A percentile compares a stretch with the other conserved stretches of the same genome.
Conservation (phyloP, 2,329 filamentous ascomycete species). For the Fusarium pseudocircinatum region DNA sequence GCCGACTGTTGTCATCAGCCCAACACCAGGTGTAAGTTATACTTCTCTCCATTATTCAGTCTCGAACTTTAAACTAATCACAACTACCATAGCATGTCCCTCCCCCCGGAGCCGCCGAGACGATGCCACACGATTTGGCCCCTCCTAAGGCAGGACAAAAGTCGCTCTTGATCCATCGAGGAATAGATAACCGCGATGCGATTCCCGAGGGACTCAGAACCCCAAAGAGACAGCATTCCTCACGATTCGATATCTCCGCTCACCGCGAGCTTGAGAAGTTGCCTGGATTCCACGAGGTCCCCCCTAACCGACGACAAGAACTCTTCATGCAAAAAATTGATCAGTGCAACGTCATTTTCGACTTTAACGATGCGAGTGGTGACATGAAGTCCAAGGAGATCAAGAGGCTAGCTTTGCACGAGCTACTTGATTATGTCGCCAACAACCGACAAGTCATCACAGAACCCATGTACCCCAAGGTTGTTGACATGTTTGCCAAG, state of each 20-base stretch:
- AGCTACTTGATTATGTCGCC: conserved; percentile 96
- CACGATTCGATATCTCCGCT: conserved; percentile 96
- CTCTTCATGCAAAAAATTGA: conserved; percentile 99
- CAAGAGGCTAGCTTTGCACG: conserved; percentile 94
- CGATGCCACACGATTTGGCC: conserved; percentile 96
- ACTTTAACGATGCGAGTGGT: conserved; percentile 97
- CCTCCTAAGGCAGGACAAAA: conserved; percentile 93
- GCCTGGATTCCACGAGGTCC: conserved; percentile 96
- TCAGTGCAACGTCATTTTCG: conserved; percentile 99
- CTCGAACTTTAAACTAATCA: conserved; percentile 15
- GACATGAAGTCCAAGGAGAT: conserved; percentile 99
- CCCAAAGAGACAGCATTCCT: conserved; percentile 96
- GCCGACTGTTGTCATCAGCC: conserved; percentile 93
- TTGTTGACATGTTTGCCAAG: conserved; percentile 99
- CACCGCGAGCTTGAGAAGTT: conserved; percentile 97
- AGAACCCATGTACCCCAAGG: conserved; percentile 97
- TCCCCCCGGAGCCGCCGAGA: conserved; percentile 92
- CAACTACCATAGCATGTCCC: conserved; percentile 73
- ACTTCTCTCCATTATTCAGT: conserved; percentile 11
- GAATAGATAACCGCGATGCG: conserved; percentile 87
- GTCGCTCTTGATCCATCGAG: conserved; percentile 84
- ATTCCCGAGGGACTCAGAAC: conserved; percentile 95
- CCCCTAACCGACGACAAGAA: conserved; percentile 92
- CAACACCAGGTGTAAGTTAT: conserved; percentile 83
- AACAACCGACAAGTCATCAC: conserved; percentile 99